phyloP scores from a whole-genome alignment of 768 basidiomycete species.

The Amanita molliuscula region DNA sequence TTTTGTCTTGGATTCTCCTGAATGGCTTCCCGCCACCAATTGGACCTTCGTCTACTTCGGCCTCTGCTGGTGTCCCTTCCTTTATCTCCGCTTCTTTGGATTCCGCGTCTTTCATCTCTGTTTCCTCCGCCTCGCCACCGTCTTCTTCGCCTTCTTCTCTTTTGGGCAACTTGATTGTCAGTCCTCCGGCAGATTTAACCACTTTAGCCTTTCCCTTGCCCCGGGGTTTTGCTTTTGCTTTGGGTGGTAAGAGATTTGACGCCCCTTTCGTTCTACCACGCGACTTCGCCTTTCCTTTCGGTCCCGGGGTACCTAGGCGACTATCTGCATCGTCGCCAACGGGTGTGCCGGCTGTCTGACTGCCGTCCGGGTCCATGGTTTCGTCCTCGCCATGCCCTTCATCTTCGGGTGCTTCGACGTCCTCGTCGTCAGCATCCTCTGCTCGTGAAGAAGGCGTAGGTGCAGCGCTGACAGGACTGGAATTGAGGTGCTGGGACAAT shows the following conservation, averaged over 20 bases:
- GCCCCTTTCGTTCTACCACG: constrained; percentile 26
- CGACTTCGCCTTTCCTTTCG: constrained; percentile 29
- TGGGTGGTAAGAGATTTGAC: constrained; percentile 15
- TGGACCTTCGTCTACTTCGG: constrained; percentile 28
- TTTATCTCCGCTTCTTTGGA: constrained; percentile 18
- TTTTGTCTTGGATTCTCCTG: constrained; percentile 61
- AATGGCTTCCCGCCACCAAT: constrained; percentile 57
- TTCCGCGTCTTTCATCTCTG: constrained; percentile 15
- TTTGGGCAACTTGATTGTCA: constrained; percentile 21
- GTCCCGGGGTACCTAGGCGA: constrained; percentile 21
- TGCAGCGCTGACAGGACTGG: constrained; percentile 11
- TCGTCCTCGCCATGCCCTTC: constrained; percentile 20
- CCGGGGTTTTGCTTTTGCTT: constrained; percentile 28
- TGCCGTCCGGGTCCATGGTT: constrained; percentile 26
- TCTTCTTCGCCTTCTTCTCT: constrained; percentile 19
- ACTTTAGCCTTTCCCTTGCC: constrained; percentile 23
- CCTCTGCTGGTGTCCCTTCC: constrained; percentile 23
- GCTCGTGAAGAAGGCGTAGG: constrained; percentile 19
- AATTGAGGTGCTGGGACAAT: constrained; percentile 15
- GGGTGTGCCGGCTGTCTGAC: constrained; percentile 15
- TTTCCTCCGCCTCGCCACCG: constrained; percentile 27
- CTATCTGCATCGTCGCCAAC: constrained; percentile 18
- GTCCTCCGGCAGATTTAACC: constrained; percentile 10
- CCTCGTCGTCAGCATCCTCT: constrained; percentile 24
- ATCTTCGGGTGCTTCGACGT: constrained; percentile 21